These are phyloP conservation scores for Tephrocybe sp. DNA, from an alignment of 768 basidiomycete species.

Conservation along the genomic window DNA sequence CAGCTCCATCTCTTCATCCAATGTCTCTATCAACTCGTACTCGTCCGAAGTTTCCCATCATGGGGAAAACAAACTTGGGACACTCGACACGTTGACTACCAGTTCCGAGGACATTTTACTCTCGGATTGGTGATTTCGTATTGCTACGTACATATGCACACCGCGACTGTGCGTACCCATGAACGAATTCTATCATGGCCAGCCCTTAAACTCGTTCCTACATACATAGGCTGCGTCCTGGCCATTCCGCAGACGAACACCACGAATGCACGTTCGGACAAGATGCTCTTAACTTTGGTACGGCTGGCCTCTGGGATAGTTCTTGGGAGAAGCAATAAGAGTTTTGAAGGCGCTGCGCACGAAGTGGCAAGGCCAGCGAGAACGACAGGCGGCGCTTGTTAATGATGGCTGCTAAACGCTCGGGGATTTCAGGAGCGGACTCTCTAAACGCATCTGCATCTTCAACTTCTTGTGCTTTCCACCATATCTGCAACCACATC, in stretches of 20 bases:
- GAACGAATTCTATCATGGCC: too few species aligned
- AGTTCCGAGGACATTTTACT: too few species aligned
- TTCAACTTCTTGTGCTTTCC: not conserved
- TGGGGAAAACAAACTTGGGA: too few species aligned
- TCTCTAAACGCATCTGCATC: not conserved
- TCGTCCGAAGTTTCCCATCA: too few species aligned
- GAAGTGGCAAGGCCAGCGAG: not conserved
- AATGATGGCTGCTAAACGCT: not conserved
- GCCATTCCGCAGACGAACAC: not conserved
- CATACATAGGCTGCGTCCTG: too few species aligned
- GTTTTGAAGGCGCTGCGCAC: not conserved
- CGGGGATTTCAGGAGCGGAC: not conserved
- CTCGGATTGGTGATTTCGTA: too few species aligned
- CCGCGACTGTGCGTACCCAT: too few species aligned
- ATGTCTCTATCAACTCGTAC: too few species aligned
- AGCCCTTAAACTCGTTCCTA: too few species aligned
- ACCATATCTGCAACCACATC: not conserved
- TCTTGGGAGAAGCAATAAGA: conserved; percentile 1
- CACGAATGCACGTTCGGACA: conserved; percentile 2
- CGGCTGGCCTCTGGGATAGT: not conserved
- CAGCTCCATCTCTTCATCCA: too few species aligned
- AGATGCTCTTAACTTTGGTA: not conserved
- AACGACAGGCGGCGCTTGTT: not conserved
- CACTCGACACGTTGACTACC: too few species aligned
- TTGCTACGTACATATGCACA: too few species aligned